These are phyloP conservation scores for Neocatenulostroma microsporum DNA, from an alignment of 2,329 filamentous ascomycete species.

Conservation along the genomic window DNA sequence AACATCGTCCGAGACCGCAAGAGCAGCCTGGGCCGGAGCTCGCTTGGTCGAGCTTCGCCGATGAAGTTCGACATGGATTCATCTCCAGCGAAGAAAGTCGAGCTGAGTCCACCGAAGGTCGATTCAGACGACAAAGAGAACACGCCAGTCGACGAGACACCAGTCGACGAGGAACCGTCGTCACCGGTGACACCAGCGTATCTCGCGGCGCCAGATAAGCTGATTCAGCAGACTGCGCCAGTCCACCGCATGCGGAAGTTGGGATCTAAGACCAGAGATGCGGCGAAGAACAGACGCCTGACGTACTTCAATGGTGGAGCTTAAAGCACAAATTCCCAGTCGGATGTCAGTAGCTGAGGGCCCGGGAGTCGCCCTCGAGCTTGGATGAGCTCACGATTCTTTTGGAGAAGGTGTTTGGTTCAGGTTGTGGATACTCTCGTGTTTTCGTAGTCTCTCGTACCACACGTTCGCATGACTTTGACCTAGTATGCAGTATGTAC, in stretches of 20 bases:
- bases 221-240: slow-evolving; percentile 30
- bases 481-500: too few species aligned
- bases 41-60: slow-evolving; percentile 20
- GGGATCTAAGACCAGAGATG: slow-evolving; percentile 19
- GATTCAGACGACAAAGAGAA: slow-evolving; percentile 22
- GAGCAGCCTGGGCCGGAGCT: slow-evolving; percentile 22
- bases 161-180: slow-evolving; percentile 16
- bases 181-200: slow-evolving; percentile 27
- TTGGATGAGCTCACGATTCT: too few species aligned
- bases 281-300: slow-evolving; percentile 23
- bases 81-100: slow-evolving; percentile 14
- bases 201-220: slow-evolving; percentile 20
- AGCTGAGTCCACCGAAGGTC: slow-evolving; percentile 9
- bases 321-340: too few species aligned
- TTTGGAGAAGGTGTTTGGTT: too few species aligned
- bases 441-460: too few species aligned
- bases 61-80: slow-evolving; percentile 14
- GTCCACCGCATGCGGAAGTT: slow-evolving; percentile 27
- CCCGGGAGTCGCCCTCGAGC: too few species aligned
- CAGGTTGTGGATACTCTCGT: too few species aligned
- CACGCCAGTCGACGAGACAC: slow-evolving; percentile 18
- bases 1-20: slow-evolving; percentile 27
- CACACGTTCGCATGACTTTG: too few species aligned
- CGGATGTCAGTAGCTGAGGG: too few species aligned
- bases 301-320: slow-evolving; percentile 17